A percentile compares a stretch with the other conserved stretches of the same genome.
Evolutionary conservation across 768 basidiomycete genomes (phyloP).

Genomic region (Lentinula lateritia): DNA sequence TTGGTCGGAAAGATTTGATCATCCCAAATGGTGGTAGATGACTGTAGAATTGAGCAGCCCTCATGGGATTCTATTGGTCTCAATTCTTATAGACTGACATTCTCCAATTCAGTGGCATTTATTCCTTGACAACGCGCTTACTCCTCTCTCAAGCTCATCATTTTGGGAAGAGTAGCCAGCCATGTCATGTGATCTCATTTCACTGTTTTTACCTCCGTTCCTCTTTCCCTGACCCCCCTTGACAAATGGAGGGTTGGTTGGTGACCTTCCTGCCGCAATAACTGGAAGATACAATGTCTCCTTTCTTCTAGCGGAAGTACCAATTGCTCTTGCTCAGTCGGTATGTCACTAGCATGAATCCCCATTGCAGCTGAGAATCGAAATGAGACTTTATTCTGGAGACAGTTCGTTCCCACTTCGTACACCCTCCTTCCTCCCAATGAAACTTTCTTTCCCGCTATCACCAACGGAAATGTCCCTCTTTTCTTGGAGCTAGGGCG

Average conservation of each 20-base stretch:
- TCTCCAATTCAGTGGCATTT: neutral
- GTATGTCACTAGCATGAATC: neutral
- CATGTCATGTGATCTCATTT: neutral
- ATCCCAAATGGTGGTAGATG: too few species aligned
- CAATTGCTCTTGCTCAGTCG: neutral
- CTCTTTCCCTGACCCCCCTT: neutral
- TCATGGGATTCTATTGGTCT: too few species aligned
- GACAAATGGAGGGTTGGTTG: neutral
- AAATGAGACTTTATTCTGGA: neutral
- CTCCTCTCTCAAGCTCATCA: neutral
- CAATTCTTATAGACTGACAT: neutral
- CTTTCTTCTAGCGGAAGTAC: neutral
- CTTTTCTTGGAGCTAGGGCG: neutral
- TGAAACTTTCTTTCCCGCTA: neutral
- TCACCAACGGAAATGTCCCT: neutral
- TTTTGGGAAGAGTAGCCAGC: neutral
- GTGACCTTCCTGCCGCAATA: neutral
- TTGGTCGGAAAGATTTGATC: too few species aligned
- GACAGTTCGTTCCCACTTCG: neutral
- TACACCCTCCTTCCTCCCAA: neutral
- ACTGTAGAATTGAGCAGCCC: too few species aligned
- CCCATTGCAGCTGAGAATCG: neutral
- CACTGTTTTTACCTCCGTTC: neutral
- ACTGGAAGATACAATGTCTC: constrained; percentile 4
- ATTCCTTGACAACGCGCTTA: neutral